Base-by-base conservation (phyloP, 257 asterid genomes). In the Marsdenia floribunda region DNA sequence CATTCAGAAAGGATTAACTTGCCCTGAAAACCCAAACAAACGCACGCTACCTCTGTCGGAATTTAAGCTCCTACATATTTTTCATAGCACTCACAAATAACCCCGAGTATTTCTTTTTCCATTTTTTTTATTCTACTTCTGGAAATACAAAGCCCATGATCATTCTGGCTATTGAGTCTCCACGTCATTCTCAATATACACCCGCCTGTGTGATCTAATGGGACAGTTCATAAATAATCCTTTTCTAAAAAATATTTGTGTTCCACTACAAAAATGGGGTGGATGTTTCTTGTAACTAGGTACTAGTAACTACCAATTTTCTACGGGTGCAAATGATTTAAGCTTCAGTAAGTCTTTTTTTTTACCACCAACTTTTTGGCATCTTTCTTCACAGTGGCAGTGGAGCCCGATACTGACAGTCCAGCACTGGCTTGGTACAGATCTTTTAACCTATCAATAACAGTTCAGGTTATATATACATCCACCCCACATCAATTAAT, bases 291-390 rank as follows among this genome's bases (percentile, higher is more conserved):
- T 47, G 44, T 49, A 24, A 13, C 59, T 18, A 46, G 18, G 24
- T 10, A 57, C 35, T 7, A 9, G 33, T 57, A 24, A 22, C 50
- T 16, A 40, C 6, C 72, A n/a, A 68, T n/a, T 26, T 29, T 12
- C 37, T 13, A 47, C 1, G 69, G 66, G 59, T 38, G 52, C 71
- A 40, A 60, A 35, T 44, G 11, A 55, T 24, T 8, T 16, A 75
- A 35, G 58, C 78, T 82, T 89, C 82, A 88, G 82, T 84, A 90
- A 35, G 96, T 84, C 90, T 90, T 93, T 73, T 88, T 93, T 73
- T 93, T 86, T 38, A 85, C 68, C 5, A 75, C 54, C 15, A 75
- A 77, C 86, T 84, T 91, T 86, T 84, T 93, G 63, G 82, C 82
- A 26, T 93, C 98, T 75, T 87, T 93, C 88, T 87, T 93, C 55